Percentiles rank a stretch among this genome's conserved stretches.
Conservation (phyloP, 1,284 basidiomycete genomes). For the Vanrija humicola region DNA sequence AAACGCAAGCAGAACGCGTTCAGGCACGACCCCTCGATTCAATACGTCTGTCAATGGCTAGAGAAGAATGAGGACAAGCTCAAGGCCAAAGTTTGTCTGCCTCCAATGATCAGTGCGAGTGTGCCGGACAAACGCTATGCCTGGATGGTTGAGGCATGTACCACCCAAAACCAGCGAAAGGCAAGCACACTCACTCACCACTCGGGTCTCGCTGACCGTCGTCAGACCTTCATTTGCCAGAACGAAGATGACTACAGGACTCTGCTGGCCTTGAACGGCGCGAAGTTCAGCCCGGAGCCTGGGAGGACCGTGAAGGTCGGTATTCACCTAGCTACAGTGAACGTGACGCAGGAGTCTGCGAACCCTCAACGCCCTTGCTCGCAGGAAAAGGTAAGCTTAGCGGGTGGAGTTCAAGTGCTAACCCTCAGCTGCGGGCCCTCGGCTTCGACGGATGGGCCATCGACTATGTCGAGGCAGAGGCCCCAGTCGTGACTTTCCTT, state of each 20-base stretch:
- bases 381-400: slow-evolving; percentile 16
- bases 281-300: slow-evolving; percentile 30
- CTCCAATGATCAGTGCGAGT: slow-evolving; percentile 67
- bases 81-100: slow-evolving; percentile 78
- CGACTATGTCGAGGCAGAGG: slow-evolving; percentile 59
- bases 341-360: slow-evolving; percentile 26
- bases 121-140: slow-evolving; percentile 64
- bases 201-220: slow-evolving; percentile 6
- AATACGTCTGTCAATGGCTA: slow-evolving; percentile 70
- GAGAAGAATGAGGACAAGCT: slow-evolving; percentile 65
- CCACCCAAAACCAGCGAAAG: slow-evolving; percentile 60
- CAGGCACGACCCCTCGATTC: slow-evolving; percentile 57
- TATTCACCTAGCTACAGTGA: slow-evolving; percentile 23
- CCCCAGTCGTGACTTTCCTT: slow-evolving; percentile 53
- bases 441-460: slow-evolving; percentile 82
- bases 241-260: slow-evolving; percentile 75
- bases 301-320: slow-evolving; percentile 12
- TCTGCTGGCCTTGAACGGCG: slow-evolving; percentile 65
- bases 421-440: slow-evolving; percentile 57
- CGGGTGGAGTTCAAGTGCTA: neutral
- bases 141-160: slow-evolving; percentile 71
- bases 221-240: slow-evolving; percentile 82
- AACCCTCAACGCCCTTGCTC: slow-evolving; percentile 25
- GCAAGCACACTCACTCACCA: slow-evolving; percentile 50
- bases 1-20: slow-evolving; percentile 47